These are phyloP conservation scores for Hibiscus tridactylites DNA, from an alignment of 345 rosid genomes.

Conservation along the genomic window DNA sequence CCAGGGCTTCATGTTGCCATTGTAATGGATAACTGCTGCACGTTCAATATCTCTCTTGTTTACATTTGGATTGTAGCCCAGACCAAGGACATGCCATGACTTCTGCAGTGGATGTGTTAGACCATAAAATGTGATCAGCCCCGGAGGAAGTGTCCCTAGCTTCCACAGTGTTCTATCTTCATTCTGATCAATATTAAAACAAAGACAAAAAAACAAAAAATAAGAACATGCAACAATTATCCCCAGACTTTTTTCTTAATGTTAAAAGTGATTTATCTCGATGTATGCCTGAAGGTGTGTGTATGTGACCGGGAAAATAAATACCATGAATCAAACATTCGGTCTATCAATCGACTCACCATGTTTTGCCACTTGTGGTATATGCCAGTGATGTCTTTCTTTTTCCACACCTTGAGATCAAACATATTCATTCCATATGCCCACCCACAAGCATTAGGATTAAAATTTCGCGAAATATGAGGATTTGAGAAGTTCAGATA, in stretches of 20 bases:
- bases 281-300: not conserved
- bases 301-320: not conserved
- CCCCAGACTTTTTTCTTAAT: not conserved
- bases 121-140: slow-evolving; percentile 83
- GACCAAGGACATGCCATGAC: slow-evolving; percentile 96
- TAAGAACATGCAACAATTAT: not conserved
- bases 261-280: not conserved
- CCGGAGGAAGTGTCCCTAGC: slow-evolving; percentile 97
- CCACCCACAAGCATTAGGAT: slow-evolving; percentile 99
- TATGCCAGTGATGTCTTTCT: slow-evolving; percentile 88
- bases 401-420: slow-evolving; percentile 89
- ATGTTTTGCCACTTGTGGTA: slow-evolving; percentile 97
- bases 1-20: slow-evolving; percentile 99
- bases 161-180: slow-evolving; percentile 91
- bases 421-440: slow-evolving; percentile 98
- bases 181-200: slow-evolving; percentile 40
- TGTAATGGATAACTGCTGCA: slow-evolving; percentile 92
- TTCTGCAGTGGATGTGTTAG: slow-evolving; percentile 77
- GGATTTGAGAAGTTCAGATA: slow-evolving; percentile 92
- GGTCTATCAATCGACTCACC: slow-evolving; percentile 38
- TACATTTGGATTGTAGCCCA: slow-evolving; percentile 89
- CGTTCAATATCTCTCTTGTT: slow-evolving; percentile 67
- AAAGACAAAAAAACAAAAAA: not conserved
- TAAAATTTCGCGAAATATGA: slow-evolving; percentile 74
- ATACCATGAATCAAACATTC: not conserved